Base-by-base conservation (phyloP, 129 eudicot species). In the Pulicaria dysenterica region DNA sequence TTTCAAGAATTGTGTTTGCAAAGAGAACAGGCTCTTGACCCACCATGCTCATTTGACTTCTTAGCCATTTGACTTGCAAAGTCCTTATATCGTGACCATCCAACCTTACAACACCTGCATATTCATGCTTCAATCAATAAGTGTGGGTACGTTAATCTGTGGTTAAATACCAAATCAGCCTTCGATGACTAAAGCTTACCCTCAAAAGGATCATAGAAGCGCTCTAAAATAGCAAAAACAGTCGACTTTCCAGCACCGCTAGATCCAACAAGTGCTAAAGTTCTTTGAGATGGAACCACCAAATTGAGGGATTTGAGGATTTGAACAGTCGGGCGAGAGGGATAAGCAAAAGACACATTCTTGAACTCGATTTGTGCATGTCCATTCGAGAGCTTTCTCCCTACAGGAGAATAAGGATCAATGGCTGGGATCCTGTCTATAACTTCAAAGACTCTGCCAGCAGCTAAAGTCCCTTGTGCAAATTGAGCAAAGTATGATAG, bases 161-260 rank as follows among this genome's bases (percentile, higher is more conserved):
- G 31, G 31, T 24, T 24, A 24, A 24, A 24, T 24, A 24, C 31
- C 31, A 24, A 24, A 24, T 24, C 31, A 24, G 2, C 31, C 31
- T 2, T 24, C 31, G 2, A 24, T 24, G 1, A 24, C 31, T 24
- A 0, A n/a, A 41, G 31, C 70, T 65, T 74, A 85, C 96, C 96
- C 62, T 82, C 67, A 6, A 47, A 64, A 39, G 96, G 96, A 87
- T 90, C 91, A 17, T 90, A 90, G 66, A 90, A 90, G 81, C 96
- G 79, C 79, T 90, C 96, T 58, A 90, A 70, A 59, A 90, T 95
- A 71, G 96, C 96, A 49, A 90, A 90, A 66, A 90, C 69, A 2
- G 95, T 90, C 24, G 95, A 90, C 81, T 90, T 90, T 36, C 96
- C 96, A n/a, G 95, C 95, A 58, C 96, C 96, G 50, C 96, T 90